Evolutionary conservation across 2,329 filamentous ascomycete genomes (phyloP).

Genomic region (Ascomycota sp.): DNA sequence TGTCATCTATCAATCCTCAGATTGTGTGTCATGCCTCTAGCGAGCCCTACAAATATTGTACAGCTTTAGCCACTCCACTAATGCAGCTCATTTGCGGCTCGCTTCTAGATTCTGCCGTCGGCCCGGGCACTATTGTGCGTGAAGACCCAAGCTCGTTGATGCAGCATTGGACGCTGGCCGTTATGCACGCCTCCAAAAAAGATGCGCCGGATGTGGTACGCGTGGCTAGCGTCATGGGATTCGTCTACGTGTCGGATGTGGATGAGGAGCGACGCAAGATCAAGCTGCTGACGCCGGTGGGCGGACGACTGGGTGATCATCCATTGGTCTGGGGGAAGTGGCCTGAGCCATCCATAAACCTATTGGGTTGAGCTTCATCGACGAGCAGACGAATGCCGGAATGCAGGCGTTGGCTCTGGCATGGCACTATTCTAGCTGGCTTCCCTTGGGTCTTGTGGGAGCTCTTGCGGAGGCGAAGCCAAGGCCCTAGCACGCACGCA

Average conservation of each 20-base stretch:
- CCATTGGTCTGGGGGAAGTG: slow-evolving; percentile 69
- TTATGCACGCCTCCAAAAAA: slow-evolving; percentile 52
- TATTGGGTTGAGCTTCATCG: slow-evolving; percentile 30
- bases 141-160: slow-evolving; percentile 43
- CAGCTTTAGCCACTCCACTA: too few species aligned
- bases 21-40: slow-evolving; percentile 21
- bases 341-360: slow-evolving; percentile 64
- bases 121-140: slow-evolving; percentile 29
- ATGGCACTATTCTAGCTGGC: too few species aligned
- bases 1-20: slow-evolving; percentile 46
- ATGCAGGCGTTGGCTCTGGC: too few species aligned
- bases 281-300: slow-evolving; percentile 63
- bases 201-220: slow-evolving; percentile 52
- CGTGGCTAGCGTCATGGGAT: slow-evolving; percentile 71
- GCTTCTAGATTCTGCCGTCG: slow-evolving; percentile 9
- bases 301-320: slow-evolving; percentile 54
- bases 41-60: too few species aligned
- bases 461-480: too few species aligned
- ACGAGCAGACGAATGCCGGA: too few species aligned
- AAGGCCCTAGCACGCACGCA: too few species aligned
- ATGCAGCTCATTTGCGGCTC: background rate
- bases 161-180: slow-evolving; percentile 61
- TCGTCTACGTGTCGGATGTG: slow-evolving; percentile 78
- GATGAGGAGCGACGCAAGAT: slow-evolving; percentile 66
- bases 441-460: too few species aligned